These are phyloP conservation scores for Luffa acutangula DNA, from an alignment of 306 rosid genomes.

Conservation along the genomic window DNA sequence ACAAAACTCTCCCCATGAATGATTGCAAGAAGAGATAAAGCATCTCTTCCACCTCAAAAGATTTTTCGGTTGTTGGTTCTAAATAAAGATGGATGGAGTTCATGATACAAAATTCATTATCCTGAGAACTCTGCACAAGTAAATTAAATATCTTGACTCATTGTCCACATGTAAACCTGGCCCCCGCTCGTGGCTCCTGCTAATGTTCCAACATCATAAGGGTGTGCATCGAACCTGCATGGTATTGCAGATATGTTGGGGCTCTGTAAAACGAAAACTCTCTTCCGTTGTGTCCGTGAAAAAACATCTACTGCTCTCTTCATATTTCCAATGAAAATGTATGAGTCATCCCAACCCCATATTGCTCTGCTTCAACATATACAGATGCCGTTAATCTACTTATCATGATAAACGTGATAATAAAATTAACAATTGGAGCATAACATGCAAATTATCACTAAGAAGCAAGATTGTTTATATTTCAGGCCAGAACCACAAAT, in stretches of 20 bases:
- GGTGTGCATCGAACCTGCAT: slow-evolving; percentile 59
- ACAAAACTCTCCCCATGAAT: neutral
- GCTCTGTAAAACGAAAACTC: slow-evolving; percentile 43
- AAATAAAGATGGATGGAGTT: neutral
- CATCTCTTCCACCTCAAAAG: neutral
- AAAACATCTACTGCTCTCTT: slow-evolving; percentile 69
- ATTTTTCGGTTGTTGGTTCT: neutral
- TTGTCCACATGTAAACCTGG: slow-evolving; percentile 37
- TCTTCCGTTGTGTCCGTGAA: slow-evolving; percentile 32
- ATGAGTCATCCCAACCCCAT: slow-evolving; percentile 90
- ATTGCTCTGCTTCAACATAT: slow-evolving; percentile 53
- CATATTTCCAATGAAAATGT: slow-evolving; percentile 69
- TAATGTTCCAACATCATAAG: slow-evolving; percentile 33
- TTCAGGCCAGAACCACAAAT: neutral
- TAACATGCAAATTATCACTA: neutral
- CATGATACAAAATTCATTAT: neutral
- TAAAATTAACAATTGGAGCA: neutral
- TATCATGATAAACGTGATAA: neutral
- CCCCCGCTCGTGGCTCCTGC: slow-evolving; percentile 46
- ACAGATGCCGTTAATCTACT: neutral
- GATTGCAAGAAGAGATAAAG: neutral
- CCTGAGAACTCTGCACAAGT: neutral
- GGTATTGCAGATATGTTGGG: slow-evolving; percentile 68
- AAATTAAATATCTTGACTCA: slow-evolving; percentile 5
- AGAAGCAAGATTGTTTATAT: neutral